Base-by-base conservation (phyloP, 495 filamentous ascomycete species). In the Neohortaea acidophila region DNA sequence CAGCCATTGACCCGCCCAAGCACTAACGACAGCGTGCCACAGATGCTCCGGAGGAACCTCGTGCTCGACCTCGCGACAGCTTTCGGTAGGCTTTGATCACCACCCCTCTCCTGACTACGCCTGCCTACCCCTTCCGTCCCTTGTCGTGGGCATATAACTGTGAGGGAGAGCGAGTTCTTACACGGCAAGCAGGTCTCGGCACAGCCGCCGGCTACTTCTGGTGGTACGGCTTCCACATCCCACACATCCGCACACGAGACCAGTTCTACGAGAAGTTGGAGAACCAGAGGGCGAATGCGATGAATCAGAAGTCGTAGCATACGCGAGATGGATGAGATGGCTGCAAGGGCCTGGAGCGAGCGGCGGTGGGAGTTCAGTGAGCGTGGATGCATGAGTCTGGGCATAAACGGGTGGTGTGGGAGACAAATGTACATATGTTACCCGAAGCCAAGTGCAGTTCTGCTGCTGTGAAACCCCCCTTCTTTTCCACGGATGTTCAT, bases 171-270 rank as follows among this genome's bases (percentile, higher is more conserved):
- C 28, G 21, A 22, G 3, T 5, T 21, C 47, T 50, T 17, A 50
- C 27, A 29, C 7, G 17, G 21, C 41, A 23, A 12, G 17, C 48
- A 67, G 79, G 79, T 56, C 69, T 81, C 57, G 79, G 79, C 47
- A 68, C 67, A 46, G 67, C 77, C 43, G 68, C 70, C 58, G 81
- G 77, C 52, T 84, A 80, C 61, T 65, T 73, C 56, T 86, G 67
- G 62, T 86, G 81, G 81, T 86, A 83, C 62, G 79, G 81, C 55
- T 85, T 75, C 64, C 81, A 87, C 65, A 69, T 85, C 33, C 81
- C 81, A 46, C 67, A 69, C 34, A 74, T 81, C 53, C 79, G 79
- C 53, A 67, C 63, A 58, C 81, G 81, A 52, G 81, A 87, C 61
- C 40, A 57, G 39, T 82, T 70, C 69, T 85, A 87, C 68, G 62